Evolutionary conservation across 2,329 filamentous ascomycete species (phyloP), one percentile per base, ranked within the genome.

Genomic region (Herpomyces periplanetae): DNA sequence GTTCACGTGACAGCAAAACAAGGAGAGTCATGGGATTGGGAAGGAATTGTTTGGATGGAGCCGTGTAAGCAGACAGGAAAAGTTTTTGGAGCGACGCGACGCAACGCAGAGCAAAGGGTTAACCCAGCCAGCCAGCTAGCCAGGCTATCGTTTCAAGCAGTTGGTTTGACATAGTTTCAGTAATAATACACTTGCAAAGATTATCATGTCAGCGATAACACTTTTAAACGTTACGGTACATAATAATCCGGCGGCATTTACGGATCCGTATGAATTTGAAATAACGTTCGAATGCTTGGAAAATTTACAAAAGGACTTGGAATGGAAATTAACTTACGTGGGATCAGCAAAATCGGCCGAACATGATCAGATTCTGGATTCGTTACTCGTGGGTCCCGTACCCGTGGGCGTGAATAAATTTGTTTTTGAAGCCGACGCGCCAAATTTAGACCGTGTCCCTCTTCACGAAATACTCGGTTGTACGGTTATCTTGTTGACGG

Each of bases 321-420:
- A 96, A 44, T 96, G 80, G 80, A 96, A 96, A 44, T 50, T 96
- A 32, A 96, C 71, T 38, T 96, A 96, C 32, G 80, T 96, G 35
- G 84, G 80, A 34, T 96, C 80, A 30, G 80, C 84, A 27, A 91
- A 75, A 22, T 87, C 69, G 65, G 71, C 80, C 36, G 71, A 91
- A 39, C 73, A 91, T 37, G 80, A 96, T 37, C 80, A 96, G 43
- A 80, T 91, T 42, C 71, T 96, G 31, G 80, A 96, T 42, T 73
- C 68, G 10, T 60, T 96, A 23, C 62, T 91, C 20, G 80, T 96
- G 21, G 80, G 80, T 10, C 80, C 80, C n/a, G 75, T 96, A 30
- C 80, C 80, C 3, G 62, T 88, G 26, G 80, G 80, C 25, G 66
- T 88, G 34, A 96, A 96, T 51, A 96, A 96, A 40, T 96, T 96